phyloP scores from a whole-genome alignment of 2,329 filamentous ascomycete species.

The Penicillium sp. region DNA sequence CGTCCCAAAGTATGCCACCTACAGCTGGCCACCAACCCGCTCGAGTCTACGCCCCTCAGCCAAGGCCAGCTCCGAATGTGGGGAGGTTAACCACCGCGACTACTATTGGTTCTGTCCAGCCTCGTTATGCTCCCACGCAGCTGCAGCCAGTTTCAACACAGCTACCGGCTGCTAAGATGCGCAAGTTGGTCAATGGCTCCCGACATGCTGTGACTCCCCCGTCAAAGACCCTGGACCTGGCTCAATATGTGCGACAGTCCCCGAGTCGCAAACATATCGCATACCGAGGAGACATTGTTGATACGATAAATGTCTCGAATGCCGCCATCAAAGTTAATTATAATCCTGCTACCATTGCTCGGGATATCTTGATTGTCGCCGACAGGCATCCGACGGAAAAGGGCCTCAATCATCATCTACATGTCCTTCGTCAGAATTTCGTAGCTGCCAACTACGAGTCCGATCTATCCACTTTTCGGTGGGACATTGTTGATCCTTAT shows the following conservation, averaged over 20 bases:
- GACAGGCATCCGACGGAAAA: conserved; percentile 63
- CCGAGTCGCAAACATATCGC: conserved; percentile 25
- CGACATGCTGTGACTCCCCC: not conserved
- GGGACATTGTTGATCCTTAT: conserved; percentile 59
- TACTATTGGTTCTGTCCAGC: not conserved
- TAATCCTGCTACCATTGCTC: conserved; percentile 63
- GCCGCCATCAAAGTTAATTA: conserved; percentile 54
- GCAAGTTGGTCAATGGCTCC: conserved; percentile 1
- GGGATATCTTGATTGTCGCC: conserved; percentile 63
- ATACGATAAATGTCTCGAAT: conserved; percentile 45
- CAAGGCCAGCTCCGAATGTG: not conserved
- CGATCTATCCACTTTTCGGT: conserved; percentile 61
- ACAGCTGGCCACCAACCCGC: no score
- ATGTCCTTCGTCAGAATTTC: conserved; percentile 48
- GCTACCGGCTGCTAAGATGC: conserved; percentile 3
- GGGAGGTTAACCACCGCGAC: not conserved
- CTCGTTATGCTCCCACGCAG: not conserved
- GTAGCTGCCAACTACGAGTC: conserved; percentile 46
- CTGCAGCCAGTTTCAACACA: not conserved
- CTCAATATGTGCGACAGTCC: conserved; percentile 13
- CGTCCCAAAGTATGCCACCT: not conserved
- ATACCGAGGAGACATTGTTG: conserved; percentile 43
- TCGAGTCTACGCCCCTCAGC: not conserved
- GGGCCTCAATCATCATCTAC: conserved; percentile 62
- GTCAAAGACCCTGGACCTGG: conserved; percentile 4